These are phyloP conservation scores for Urochloa ruziziensis DNA, from an alignment of 176 grass and related monocot genomes.

Conservation along the genomic window DNA sequence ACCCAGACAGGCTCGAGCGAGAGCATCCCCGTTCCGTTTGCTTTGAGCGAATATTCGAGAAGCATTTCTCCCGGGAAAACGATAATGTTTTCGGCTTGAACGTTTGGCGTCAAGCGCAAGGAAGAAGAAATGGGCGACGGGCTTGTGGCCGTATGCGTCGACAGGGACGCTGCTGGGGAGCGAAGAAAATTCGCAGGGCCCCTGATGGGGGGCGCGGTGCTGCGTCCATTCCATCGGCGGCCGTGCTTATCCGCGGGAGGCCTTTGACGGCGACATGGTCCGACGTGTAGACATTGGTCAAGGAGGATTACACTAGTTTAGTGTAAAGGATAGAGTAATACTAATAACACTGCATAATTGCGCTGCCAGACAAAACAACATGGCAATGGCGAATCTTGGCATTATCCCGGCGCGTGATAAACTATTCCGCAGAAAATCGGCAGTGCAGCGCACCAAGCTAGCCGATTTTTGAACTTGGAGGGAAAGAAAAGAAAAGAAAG, in stretches of 20 bases:
- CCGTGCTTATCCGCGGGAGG: neutral
- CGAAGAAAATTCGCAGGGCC: neutral
- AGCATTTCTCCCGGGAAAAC: neutral
- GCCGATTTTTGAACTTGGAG: too few relatives aligned
- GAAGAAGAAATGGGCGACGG: neutral
- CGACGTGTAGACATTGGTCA: neutral
- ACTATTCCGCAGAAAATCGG: neutral
- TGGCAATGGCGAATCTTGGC: neutral
- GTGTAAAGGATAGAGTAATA: neutral
- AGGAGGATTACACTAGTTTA: neutral
- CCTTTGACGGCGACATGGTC: neutral
- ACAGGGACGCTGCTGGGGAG: neutral
- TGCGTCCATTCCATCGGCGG: neutral
- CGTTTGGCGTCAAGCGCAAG: neutral
- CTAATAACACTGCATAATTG: neutral
- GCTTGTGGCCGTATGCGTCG: neutral
- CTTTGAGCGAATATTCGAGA: neutral
- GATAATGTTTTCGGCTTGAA: too few relatives aligned
- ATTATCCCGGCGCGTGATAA: neutral
- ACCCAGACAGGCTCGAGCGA: too few relatives aligned
- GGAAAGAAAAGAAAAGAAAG: neutral
- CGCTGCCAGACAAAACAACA: neutral
- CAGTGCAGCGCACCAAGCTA: neutral
- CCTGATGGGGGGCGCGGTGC: neutral
- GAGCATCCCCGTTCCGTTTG: neutral